Conservation (phyloP, 140 eudicot species). For the Cichorium intybus region DNA sequence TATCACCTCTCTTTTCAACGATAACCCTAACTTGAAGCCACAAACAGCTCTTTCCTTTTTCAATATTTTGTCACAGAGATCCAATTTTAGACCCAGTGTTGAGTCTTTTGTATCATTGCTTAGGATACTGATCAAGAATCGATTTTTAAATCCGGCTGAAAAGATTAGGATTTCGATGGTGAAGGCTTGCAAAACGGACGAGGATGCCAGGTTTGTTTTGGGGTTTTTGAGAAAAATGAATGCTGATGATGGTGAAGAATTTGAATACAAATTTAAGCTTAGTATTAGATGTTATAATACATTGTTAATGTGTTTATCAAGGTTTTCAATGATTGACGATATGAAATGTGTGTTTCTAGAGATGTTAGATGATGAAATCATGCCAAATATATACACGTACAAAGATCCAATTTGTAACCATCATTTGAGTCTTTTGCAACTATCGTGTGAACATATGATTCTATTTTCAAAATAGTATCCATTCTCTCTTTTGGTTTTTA, state of each 20-base stretch:
- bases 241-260: conserved; percentile 23
- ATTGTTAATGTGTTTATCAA: conserved; percentile 61
- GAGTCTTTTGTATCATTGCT: conserved; percentile 51
- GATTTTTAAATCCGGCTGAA: conserved; percentile 44
- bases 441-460: conserved; percentile 3
- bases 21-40: conserved; percentile 55
- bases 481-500: not conserved
- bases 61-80: conserved; percentile 34
- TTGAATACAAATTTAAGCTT: conserved; percentile 36
- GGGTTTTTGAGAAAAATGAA: conserved; percentile 45
- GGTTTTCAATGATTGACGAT: conserved; percentile 65
- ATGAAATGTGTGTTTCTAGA: conserved; percentile 62
- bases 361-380: conserved; percentile 56
- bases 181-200: conserved; percentile 53
- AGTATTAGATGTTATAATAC: conserved; percentile 63
- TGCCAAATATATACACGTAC: conserved; percentile 65
- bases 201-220: conserved; percentile 53
- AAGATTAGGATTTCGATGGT: conserved; percentile 56
- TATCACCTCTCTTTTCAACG: conserved; percentile 42
- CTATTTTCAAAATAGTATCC: not conserved
- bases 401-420: too few species aligned
- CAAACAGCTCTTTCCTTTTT: conserved; percentile 53
- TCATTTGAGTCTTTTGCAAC: too few species aligned
- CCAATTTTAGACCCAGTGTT: conserved; percentile 53
- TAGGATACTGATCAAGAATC: conserved; percentile 38